Evolutionary conservation across 805 yeast genomes (phyloP).

Genomic region (Kuraishia cidri): DNA sequence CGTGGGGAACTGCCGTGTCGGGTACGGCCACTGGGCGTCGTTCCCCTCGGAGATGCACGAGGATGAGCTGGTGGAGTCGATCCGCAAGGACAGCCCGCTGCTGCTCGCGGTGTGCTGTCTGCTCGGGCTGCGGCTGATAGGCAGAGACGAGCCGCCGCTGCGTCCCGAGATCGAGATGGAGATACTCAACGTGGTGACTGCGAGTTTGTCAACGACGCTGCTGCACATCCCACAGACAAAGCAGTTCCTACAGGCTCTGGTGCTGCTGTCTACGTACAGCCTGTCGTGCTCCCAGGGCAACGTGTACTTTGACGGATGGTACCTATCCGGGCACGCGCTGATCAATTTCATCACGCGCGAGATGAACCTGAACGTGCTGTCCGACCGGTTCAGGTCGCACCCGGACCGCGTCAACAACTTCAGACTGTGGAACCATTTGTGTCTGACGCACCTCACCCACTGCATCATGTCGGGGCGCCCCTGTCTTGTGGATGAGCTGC

Average conservation of each 20-base stretch:
- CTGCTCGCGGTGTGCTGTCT: conserved; percentile 56
- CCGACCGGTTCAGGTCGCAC: conserved; percentile 13
- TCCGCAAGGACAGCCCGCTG: conserved; percentile 42
- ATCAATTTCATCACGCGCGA: conserved; percentile 52
- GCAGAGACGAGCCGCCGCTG: conserved; percentile 10
- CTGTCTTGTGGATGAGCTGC: conserved; percentile 53
- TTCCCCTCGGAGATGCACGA: conserved; percentile 41
- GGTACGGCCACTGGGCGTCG: conserved; percentile 65
- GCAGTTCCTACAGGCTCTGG: conserved; percentile 54
- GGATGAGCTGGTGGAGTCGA: conserved; percentile 32
- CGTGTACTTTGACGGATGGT: conserved; percentile 61
- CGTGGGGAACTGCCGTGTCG: conserved; percentile 40
- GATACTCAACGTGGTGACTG: conserved; percentile 33
- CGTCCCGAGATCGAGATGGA: conserved; percentile 23
- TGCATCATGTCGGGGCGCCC: conserved; percentile 61
- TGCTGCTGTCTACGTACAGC: conserved; percentile 51
- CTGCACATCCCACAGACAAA: conserved; percentile 29
- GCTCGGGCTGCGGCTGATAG: conserved; percentile 47
- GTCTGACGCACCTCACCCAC: conserved; percentile 51
- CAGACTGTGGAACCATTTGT: conserved; percentile 64
- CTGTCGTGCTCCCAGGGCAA: conserved; percentile 44
- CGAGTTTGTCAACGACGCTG: conserved; percentile 35
- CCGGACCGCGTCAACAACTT: conserved; percentile 31
- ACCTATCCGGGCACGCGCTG: conserved; percentile 52
- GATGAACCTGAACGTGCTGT: conserved; percentile 17